Percentiles rank a stretch among this genome's conserved stretches.
These are phyloP conservation scores for Salix exigua DNA, from an alignment of 345 rosid species.

Conservation along the genomic window DNA sequence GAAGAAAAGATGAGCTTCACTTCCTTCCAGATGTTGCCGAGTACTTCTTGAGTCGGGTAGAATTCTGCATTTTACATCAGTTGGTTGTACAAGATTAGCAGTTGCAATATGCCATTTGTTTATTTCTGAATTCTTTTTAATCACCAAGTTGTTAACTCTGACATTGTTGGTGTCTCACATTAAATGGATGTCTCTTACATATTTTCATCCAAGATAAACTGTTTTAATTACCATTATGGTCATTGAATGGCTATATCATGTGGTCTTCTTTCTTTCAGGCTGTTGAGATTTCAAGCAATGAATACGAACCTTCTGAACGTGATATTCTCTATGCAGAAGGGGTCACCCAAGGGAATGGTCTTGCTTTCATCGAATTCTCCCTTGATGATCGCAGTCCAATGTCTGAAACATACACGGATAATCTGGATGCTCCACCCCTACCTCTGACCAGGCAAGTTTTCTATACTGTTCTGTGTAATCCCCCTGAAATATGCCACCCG, in stretches of 20 bases:
- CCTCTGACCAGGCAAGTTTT: conserved; percentile 60
- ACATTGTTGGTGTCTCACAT: background rate
- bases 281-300: conserved; percentile 91
- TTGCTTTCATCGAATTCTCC: conserved; percentile 92
- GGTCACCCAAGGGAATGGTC: conserved; percentile 87
- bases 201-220: background rate
- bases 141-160: background rate
- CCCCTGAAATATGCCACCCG: background rate
- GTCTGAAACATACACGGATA: conserved; percentile 76
- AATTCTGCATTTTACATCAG: background rate
- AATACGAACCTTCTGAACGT: conserved; percentile 86
- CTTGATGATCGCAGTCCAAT: conserved; percentile 85
- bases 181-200: background rate
- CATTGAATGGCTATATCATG: conserved; percentile 7
- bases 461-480: background rate
- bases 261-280: conserved; percentile 54
- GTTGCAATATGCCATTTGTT: background rate
- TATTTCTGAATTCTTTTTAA: background rate
- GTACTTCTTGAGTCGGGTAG: conserved; percentile 90
- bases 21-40: conserved; percentile 94
- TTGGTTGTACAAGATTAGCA: background rate
- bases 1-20: conserved; percentile 87
- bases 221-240: background rate
- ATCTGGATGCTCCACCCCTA: conserved; percentile 54
- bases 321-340: conserved; percentile 97